Conservation (phyloP, 495 filamentous ascomycete genomes). For the Penicillium simplicissimum region DNA sequence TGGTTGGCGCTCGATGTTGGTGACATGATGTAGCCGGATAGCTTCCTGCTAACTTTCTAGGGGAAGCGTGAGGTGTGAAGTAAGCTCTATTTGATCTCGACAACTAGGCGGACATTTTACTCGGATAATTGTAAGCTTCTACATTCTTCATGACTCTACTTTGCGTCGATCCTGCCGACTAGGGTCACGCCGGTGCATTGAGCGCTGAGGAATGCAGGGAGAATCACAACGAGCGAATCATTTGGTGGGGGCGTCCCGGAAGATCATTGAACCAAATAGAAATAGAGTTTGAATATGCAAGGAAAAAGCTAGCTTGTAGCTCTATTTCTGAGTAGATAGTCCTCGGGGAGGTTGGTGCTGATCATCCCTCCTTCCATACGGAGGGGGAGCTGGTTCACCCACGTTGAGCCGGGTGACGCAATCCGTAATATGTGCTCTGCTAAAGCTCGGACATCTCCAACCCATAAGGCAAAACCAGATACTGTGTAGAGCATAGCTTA, state of each 20-base stretch:
- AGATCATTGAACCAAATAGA: conserved; percentile 1
- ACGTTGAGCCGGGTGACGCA: conserved; percentile 4
- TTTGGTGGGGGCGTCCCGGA: conserved; percentile 7
- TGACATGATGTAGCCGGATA: conserved; percentile 16
- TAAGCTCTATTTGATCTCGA: conserved; percentile 10
- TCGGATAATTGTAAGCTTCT: conserved; percentile 17
- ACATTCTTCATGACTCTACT: conserved; percentile 22
- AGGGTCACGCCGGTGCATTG: conserved; percentile 17
- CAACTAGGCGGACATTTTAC: conserved; percentile 16
- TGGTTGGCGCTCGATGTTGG: conserved; percentile 11
- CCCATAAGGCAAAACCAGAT: neutral
- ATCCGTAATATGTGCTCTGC: neutral
- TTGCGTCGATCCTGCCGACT: conserved; percentile 14
- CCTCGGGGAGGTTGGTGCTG: neutral
- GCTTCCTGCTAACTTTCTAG: neutral
- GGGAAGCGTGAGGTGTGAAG: conserved; percentile 2
- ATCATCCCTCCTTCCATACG: neutral
- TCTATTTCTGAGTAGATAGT: conserved; percentile 1
- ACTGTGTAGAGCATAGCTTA: neutral
- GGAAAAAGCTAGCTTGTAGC: conserved; percentile 8
- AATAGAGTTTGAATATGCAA: conserved; percentile 12
- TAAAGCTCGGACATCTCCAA: neutral
- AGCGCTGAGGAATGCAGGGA: conserved; percentile 25
- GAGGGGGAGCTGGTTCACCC: neutral
- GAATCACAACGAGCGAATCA: conserved; percentile 18